phyloP scores from a whole-genome alignment of 805 yeast genomes.

The Schizosaccharomyces lindneri region DNA sequence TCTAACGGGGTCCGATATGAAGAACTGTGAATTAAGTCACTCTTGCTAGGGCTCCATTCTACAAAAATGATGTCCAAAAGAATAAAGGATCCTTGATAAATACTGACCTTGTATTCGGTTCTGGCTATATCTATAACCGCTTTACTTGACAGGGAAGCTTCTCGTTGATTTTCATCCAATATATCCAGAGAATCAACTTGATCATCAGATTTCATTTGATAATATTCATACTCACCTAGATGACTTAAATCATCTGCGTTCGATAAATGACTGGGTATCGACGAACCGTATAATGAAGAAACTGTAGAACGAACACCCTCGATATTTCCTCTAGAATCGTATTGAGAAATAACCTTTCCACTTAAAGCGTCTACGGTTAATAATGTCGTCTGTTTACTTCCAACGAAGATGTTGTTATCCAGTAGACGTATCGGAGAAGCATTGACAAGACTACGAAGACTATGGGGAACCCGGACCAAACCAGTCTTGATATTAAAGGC shows the following conservation, averaged over 20 bases:
- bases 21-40: conserved; percentile 32
- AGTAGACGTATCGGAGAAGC: conserved; percentile 72
- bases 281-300: not conserved
- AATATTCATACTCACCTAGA: not conserved
- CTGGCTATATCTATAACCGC: conserved; percentile 6
- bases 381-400: conserved; percentile 50
- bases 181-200: not conserved
- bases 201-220: not conserved
- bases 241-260: not conserved
- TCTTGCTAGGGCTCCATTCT: conserved; percentile 76
- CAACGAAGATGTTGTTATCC: conserved; percentile 67
- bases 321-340: conserved; percentile 8
- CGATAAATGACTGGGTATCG: not conserved
- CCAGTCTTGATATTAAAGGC: conserved; percentile 57
- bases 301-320: not conserved
- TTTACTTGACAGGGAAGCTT: not conserved
- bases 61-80: conserved; percentile 73
- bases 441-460: conserved; percentile 49
- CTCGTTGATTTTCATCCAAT: conserved; percentile 6
- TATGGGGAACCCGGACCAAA: conserved; percentile 45
- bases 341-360: conserved; percentile 34
- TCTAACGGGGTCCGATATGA: conserved; percentile 13
- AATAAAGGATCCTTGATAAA: conserved; percentile 45
- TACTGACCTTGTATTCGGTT: conserved; percentile 19
- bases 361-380: conserved; percentile 47